A percentile compares a stretch with the other conserved stretches of the same genome.
These are phyloP conservation scores for Colletotrichum incanum DNA, from an alignment of 2,329 filamentous ascomycete genomes.

Conservation along the genomic window DNA sequence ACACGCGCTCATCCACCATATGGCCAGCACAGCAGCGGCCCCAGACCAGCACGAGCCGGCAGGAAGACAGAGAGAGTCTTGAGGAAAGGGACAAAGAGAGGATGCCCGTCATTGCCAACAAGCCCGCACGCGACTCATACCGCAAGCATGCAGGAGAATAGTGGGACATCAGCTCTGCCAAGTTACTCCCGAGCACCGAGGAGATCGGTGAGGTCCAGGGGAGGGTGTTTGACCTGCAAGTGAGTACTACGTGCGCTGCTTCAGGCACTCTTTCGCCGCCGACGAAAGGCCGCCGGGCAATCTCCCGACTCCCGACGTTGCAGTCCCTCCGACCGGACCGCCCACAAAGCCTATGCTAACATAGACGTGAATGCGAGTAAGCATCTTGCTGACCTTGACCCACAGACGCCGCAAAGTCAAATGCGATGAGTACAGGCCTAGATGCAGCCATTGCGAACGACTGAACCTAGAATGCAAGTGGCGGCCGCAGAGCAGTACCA, in stretches of 20 bases:
- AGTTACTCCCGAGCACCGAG: constrained; percentile 35
- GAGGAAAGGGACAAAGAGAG: constrained; percentile 9
- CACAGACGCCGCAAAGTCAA: constrained; percentile 67
- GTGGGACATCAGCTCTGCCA: constrained; percentile 35
- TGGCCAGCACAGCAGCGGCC: background rate
- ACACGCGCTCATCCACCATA: constrained; percentile 18
- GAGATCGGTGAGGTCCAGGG: constrained; percentile 50
- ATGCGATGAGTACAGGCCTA: constrained; percentile 68
- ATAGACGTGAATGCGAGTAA: background rate
- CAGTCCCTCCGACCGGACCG: constrained; percentile 1
- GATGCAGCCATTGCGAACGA: constrained; percentile 68
- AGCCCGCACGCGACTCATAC: constrained; percentile 35
- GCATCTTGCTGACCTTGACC: constrained; percentile 22
- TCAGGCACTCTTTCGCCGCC: background rate
- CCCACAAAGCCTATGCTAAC: background rate
- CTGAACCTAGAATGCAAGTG: constrained; percentile 69
- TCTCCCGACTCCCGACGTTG: constrained; percentile 16
- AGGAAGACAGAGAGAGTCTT: background rate
- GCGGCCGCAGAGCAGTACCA: constrained; percentile 52
- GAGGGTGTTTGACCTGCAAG: constrained; percentile 65
- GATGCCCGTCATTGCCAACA: constrained; percentile 28
- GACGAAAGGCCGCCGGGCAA: background rate
- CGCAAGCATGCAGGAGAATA: constrained; percentile 42
- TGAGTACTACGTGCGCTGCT: constrained; percentile 46
- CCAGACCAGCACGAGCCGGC: background rate